Base-by-base conservation (phyloP, 1,284 basidiomycete species). In the Pseudozyma flocculosa region DNA sequence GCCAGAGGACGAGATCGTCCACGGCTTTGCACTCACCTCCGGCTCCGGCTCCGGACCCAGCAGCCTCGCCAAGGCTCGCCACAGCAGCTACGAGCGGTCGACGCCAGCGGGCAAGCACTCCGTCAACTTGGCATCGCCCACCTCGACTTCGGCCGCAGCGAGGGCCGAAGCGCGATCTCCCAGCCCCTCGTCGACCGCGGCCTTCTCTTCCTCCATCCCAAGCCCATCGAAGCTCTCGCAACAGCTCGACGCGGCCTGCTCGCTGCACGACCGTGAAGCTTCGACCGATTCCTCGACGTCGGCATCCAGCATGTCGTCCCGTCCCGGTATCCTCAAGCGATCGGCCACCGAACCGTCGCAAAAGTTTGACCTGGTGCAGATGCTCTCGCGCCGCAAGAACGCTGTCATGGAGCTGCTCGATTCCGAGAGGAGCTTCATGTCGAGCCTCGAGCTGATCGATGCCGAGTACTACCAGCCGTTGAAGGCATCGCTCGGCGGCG, bases 391-490 rank as follows among this genome's bases (percentile, higher is more conserved):
- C 39, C 63, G 70, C 26, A 45, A 58, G 34, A 52, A 61, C 8
- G 42, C 48, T 43, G 62, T 62, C 32, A 62, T 53, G 17, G 75
- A 78, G 55, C 56, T 76, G 32, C 62, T 76, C 40, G 65, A 72
- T 26, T 72, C 75, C 9, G 75, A 78, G 56, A 53, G 70, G 29
- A 50, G 44, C 29, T 78, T 72, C 45, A 70, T 78, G 11, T 58
- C 51, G 36, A 71, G 71, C 32, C 48, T 78, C 23, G 53, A 48
- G 19, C 40, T 72, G 23, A 53, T 76, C 37, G 57, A 78, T 40
- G 58, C 70, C 23, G 58, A 59, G 32, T 76, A 75, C 62, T 75
- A 76, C 45, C 65, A 71, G 48, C 73, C 73, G 2, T 59, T 76
- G 24, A 41, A 61, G 36, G 43, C 53, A 18, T 54, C 54, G n/a